Base-by-base conservation (phyloP, 192 early-diverging fungal genomes). In the Hyaloraphidium curvatum region DNA sequence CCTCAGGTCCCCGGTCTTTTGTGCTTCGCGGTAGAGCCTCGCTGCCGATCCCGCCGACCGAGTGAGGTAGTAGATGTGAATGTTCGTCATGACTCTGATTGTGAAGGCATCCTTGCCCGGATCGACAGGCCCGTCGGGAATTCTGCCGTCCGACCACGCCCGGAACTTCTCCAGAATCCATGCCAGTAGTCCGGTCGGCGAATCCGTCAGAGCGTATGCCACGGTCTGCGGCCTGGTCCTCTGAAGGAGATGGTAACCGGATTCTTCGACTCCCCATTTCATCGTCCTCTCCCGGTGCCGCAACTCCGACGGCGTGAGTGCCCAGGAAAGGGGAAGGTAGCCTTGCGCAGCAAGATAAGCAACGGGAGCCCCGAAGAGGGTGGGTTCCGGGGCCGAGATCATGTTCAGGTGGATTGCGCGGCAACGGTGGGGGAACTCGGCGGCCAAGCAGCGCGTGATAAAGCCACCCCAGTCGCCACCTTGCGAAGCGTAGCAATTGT, bases 1-100 rank as follows among this genome's bases (percentile, higher is more conserved):
- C 2, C 37, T 28, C 19, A 31, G n/a, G 30, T 57, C 28, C 14
- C 50, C 55, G 39, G 51, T 39, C 26, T 57, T 53, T 27, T 64
- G 52, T 3, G 58, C 43, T 35, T 82, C 80, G 58, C 78, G 71
- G 50, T 82, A 82, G n/a, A 81, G 62, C 30, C 80, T 51, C 14
- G 71, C 69, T 1, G 74, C 76, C 0, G 67, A 70, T 3, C 72
- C 65, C 31, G 79, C 75, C 1, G 71, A 65, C 28, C 72, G 62
- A 9, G 78, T 82, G 21, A 71, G 53, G 58, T 70, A 77, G 53
- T 79, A 82, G 13, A 80, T 63, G 26, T 63, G 68, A 9, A 75
- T 55, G 51, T 68, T 66, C 1, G 67, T 68, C 53, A 79, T 51
- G 21, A 79, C 30, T 37, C 67, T 68, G 0, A 67, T 67, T 50